phyloP scores from a whole-genome alignment of 116 monocot species.

The Iris pallida region DNA sequence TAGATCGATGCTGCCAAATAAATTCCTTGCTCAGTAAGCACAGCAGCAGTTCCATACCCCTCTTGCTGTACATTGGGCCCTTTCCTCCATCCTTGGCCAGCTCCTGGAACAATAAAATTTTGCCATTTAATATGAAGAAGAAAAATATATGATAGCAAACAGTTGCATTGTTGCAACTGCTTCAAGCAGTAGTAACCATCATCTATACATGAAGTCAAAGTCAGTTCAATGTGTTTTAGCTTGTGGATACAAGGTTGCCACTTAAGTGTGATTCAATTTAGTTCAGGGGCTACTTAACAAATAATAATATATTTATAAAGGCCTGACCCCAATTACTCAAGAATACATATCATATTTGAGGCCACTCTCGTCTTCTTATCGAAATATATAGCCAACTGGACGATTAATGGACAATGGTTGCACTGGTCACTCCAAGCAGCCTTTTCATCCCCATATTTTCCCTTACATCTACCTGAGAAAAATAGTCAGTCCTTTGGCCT shows the following conservation, averaged over 20 bases:
- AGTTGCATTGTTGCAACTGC: conserved; percentile 4
- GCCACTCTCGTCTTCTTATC: not conserved
- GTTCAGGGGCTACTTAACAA: not conserved
- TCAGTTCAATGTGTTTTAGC: not conserved
- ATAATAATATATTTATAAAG: not conserved
- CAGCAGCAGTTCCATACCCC: conserved; percentile 87
- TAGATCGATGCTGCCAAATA: conserved; percentile 95
- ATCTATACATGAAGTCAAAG: not conserved
- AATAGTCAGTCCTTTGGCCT: too few relatives aligned
- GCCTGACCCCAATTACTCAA: not conserved
- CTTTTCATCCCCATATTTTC: too few relatives aligned
- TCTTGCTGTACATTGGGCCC: conserved; percentile 72
- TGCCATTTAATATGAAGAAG: too few relatives aligned
- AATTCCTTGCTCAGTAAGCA: conserved; percentile 92
- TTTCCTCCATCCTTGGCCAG: conserved; percentile 81
- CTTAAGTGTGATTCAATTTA: not conserved
- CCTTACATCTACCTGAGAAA: too few relatives aligned
- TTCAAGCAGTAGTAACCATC: not conserved
- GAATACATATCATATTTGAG: not conserved
- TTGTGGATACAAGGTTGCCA: not conserved
- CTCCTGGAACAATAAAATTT: conserved; percentile 21
- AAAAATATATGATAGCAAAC: not conserved
- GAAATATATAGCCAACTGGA: not conserved
- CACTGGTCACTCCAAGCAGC: too few relatives aligned
- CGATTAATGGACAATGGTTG: too few relatives aligned